Evolutionary conservation across 495 filamentous ascomycete species (phyloP), one percentile per base, ranked within the genome.

Genomic region (Penicillium crystallinum): DNA sequence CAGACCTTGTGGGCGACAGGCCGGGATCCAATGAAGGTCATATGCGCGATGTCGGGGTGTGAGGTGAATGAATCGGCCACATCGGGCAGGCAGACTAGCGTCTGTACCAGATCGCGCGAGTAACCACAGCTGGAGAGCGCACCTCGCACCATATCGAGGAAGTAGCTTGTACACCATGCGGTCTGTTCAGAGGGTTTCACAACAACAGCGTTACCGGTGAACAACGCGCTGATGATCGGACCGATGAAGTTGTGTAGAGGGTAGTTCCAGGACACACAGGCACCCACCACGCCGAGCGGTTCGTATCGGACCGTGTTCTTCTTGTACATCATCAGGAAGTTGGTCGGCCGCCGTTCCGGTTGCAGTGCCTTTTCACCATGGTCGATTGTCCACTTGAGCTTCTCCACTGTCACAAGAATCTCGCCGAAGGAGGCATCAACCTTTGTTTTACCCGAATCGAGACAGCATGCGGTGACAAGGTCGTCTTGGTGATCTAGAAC

Each of bases 361-460:
- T 68, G 74, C 55, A 99, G 67, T 2, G 91, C 87, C 57, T 82
- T 84, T 68, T 96, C 92, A 59, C 95, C 95, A 72, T 97, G 87
- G 39, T 86, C 75, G 58, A 97, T 85, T 0, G 90, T 95, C 92
- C 92, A 99, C 61, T 88, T 83, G 33, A 99, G 79, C 71, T 96
- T 97, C 73, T 97, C 93, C 0, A 80, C 80, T 10, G 92, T 96
- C 6, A 96, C 90, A 40, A 99, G 77, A 49, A 97, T 90, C 75
- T 99, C 93, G 29, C 93, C 93, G 33, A 99, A 83, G 31, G 84
- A 83, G 8, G 91, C 92, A 65, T 99, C 93, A 23, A 97, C 82
- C 74, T 89, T 87, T 5, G 95, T 96, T 72, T 99, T 99, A 44
- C 93, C 93, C n/a, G 89, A 93, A 72, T 99, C 93, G 14, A 96